Evolutionary conservation across 2,329 filamentous ascomycete genomes (phyloP).

Genomic region (Neonectria coccinea): DNA sequence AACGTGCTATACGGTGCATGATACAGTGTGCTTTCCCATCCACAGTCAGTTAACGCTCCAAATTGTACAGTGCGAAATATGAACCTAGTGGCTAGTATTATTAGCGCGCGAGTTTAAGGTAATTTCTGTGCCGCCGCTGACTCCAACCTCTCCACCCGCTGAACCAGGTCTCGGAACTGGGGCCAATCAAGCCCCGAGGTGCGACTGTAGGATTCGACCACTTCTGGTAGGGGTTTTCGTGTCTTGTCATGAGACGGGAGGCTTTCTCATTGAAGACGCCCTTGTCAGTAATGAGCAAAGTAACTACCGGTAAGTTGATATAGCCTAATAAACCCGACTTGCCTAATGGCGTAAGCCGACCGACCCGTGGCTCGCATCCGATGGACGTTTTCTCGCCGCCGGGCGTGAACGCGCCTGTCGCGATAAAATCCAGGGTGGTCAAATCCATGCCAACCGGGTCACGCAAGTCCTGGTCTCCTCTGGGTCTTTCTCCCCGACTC

Average conservation of each 20-base stretch:
- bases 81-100: not conserved
- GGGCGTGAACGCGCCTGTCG: not conserved
- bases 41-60: not conserved
- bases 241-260: slow-evolving; percentile 10
- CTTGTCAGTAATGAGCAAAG: not conserved
- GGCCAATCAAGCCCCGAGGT: slow-evolving; percentile 11
- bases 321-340: slow-evolving; percentile 1
- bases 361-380: slow-evolving; percentile 7
- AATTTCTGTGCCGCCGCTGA: slow-evolving; percentile 12
- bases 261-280: slow-evolving; percentile 4
- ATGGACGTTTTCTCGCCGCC: not conserved
- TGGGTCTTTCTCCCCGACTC: not conserved
- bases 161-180: slow-evolving; percentile 7
- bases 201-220: not conserved
- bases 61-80: not conserved
- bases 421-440: not conserved
- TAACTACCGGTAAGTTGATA: not conserved
- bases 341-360: slow-evolving; percentile 14
- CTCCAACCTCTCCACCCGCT: not conserved
- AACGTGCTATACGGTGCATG: not conserved
- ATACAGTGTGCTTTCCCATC: not conserved
- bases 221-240: not conserved
- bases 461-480: not conserved
- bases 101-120: slow-evolving; percentile 14
- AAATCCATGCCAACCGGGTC: not conserved